A percentile compares a stretch with the other conserved stretches of the same genome.
Evolutionary conservation across 176 grass and related monocot genomes (phyloP).

Genomic region (Avena insularis): DNA sequence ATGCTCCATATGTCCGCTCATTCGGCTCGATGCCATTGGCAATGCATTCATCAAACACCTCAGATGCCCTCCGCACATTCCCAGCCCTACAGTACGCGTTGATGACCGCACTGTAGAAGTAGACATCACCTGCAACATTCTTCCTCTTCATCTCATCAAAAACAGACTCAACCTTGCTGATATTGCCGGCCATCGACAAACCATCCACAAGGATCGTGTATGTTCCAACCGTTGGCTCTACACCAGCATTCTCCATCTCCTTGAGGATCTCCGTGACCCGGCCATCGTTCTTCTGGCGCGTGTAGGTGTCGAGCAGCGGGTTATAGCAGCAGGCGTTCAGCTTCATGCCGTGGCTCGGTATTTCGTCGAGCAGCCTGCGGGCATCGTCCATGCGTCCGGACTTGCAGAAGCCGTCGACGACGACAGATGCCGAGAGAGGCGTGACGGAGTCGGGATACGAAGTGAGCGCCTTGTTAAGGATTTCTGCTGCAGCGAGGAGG

Average conservation of each 20-base stretch:
- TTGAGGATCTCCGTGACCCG: slow-evolving; percentile 46
- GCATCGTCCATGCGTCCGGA: slow-evolving; percentile 47
- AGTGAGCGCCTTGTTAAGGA: slow-evolving; percentile 52
- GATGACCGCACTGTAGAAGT: slow-evolving; percentile 71
- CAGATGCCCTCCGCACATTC: slow-evolving; percentile 69
- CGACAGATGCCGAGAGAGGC: slow-evolving; percentile 44
- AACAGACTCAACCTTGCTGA: slow-evolving; percentile 55
- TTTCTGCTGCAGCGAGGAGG: slow-evolving; percentile 40
- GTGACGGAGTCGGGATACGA: slow-evolving; percentile 44
- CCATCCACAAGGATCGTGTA: slow-evolving; percentile 65
- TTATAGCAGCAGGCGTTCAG: slow-evolving; percentile 76
- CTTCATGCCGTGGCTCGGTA: slow-evolving; percentile 47
- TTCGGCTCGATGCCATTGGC: slow-evolving; percentile 64
- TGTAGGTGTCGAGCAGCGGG: slow-evolving; percentile 63
- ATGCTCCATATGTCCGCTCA: slow-evolving; percentile 58
- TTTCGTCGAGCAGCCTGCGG: slow-evolving; percentile 63
- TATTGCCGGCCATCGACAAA: slow-evolving; percentile 34
- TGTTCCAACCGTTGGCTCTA: slow-evolving; percentile 49
- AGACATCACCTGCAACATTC: slow-evolving; percentile 54
- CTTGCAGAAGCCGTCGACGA: slow-evolving; percentile 73
- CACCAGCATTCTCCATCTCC: slow-evolving; percentile 43
- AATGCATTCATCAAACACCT: slow-evolving; percentile 76
- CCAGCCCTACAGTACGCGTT: slow-evolving; percentile 62
- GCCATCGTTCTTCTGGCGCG: slow-evolving; percentile 36
- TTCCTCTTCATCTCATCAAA: slow-evolving; percentile 60